Percentiles rank a stretch among this genome's conserved stretches.
Evolutionary conservation across 2,329 filamentous ascomycete genomes (phyloP).

Genomic region (Arthroderma uncinatum): DNA sequence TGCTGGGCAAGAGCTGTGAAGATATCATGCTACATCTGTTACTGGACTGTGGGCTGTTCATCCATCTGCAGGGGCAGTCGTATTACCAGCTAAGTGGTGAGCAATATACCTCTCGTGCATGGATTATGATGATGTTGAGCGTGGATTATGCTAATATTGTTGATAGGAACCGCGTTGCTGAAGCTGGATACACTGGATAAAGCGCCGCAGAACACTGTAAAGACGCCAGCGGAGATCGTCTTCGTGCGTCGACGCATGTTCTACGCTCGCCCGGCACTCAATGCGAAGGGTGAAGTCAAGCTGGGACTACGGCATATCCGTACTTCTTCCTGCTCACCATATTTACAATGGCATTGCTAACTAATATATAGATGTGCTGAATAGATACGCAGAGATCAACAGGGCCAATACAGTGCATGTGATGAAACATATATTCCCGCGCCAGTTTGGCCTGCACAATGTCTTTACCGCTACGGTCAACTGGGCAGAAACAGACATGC

Average conservation of each 20-base stretch:
- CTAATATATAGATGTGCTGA: conserved; percentile 60
- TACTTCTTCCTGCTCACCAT: conserved; percentile 38
- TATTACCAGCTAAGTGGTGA: conserved; percentile 69
- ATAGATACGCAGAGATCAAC: conserved; percentile 48
- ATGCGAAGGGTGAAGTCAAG: conserved; percentile 53
- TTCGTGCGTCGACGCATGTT: conserved; percentile 78
- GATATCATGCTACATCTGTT: conserved; percentile 67
- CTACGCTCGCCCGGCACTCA: conserved; percentile 65
- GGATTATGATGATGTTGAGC: not conserved
- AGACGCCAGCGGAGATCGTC: conserved; percentile 47
- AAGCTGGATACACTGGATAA: conserved; percentile 7
- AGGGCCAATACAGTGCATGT: conserved; percentile 53
- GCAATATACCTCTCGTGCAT: conserved; percentile 13
- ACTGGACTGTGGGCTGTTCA: conserved; percentile 65
- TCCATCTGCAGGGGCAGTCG: conserved; percentile 52
- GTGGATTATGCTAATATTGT: not conserved
- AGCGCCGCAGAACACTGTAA: conserved; percentile 8
- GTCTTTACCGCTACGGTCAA: conserved; percentile 69
- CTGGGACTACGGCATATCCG: conserved; percentile 73
- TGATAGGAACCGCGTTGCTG: conserved; percentile 7
- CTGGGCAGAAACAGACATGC: conserved; percentile 54
- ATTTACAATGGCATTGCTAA: not conserved
- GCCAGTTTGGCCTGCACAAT: conserved; percentile 82
- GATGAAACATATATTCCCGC: conserved; percentile 88
- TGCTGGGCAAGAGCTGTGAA: conserved; percentile 67